Percentiles rank a stretch among this genome's conserved stretches.
These are phyloP conservation scores for Immersiporthe knoxdaviesiana DNA, from an alignment of 2,329 filamentous ascomycete species.

Conservation along the genomic window DNA sequence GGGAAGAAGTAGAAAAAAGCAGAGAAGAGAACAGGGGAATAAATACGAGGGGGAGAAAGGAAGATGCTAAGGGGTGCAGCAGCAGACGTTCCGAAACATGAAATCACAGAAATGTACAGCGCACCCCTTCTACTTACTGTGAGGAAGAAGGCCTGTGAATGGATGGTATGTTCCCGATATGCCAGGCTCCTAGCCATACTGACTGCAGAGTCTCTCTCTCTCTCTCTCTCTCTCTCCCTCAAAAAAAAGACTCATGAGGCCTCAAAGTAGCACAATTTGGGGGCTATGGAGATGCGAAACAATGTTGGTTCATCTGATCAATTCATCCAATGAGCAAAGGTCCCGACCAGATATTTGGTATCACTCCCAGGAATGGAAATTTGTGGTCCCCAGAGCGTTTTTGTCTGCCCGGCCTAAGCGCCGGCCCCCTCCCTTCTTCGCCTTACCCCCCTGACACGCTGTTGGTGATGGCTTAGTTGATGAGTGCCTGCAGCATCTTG, in stretches of 20 bases:
- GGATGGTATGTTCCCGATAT: neutral
- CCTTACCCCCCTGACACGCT: neutral
- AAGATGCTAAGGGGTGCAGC: neutral
- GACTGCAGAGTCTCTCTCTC: neutral
- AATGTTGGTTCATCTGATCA: neutral
- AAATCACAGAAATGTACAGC: neutral
- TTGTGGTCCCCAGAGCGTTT: neutral
- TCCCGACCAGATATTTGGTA: neutral
- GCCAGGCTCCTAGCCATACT: neutral
- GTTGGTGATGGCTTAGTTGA: conserved; percentile 10
- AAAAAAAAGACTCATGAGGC: neutral
- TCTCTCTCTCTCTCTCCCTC: too few species aligned
- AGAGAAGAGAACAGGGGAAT: neutral
- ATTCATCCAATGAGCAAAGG: neutral
- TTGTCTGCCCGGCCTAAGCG: conserved; percentile 4
- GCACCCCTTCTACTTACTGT: too few species aligned
- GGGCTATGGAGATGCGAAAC: neutral
- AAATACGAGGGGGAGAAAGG: neutral
- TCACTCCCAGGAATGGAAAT: neutral
- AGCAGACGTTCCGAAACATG: neutral
- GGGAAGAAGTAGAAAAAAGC: neutral
- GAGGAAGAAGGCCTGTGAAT: neutral
- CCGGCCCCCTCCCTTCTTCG: neutral
- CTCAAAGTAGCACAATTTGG: neutral
- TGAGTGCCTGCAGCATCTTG: conserved; percentile 17